Evolutionary conservation across 2,329 filamentous ascomycete species (phyloP).

Genomic region (Chalara sp.): DNA sequence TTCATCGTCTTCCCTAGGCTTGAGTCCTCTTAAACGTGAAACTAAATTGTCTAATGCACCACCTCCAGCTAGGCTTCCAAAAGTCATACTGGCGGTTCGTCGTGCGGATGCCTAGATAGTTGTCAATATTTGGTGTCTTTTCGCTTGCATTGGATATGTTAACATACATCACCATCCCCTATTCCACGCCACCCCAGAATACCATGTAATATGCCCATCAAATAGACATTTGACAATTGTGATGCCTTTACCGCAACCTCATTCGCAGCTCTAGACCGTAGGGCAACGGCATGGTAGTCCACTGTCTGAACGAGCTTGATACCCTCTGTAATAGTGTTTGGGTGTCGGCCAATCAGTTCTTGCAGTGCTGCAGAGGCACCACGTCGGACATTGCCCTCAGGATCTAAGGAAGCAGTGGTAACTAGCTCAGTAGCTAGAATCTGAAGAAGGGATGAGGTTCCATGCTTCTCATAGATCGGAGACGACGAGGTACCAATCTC

Average conservation of each 20-base stretch:
- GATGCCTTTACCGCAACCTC: slow-evolving; percentile 68
- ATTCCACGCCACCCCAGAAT: slow-evolving; percentile 83
- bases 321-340: slow-evolving; percentile 73
- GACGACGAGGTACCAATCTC: slow-evolving; percentile 36
- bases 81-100: slow-evolving; percentile 61
- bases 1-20: slow-evolving; percentile 56
- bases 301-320: slow-evolving; percentile 84
- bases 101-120: slow-evolving; percentile 50
- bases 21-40: not conserved
- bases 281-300: slow-evolving; percentile 87
- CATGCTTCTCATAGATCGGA: slow-evolving; percentile 15
- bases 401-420: slow-evolving; percentile 76
- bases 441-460: slow-evolving; percentile 55
- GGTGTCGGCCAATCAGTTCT: slow-evolving; percentile 88
- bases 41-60: not conserved
- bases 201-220: slow-evolving; percentile 58
- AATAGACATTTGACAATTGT: slow-evolving; percentile 42
- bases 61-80: slow-evolving; percentile 47
- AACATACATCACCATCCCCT: slow-evolving; percentile 60
- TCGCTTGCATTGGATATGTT: not conserved
- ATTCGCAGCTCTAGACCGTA: slow-evolving; percentile 74
- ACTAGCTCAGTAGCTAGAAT: slow-evolving; percentile 76
- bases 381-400: slow-evolving; percentile 86
- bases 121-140: not conserved
- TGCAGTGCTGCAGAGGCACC: slow-evolving; percentile 91